phyloP scores from a whole-genome alignment of 306 rosid species.

The Carpinus fangiana region DNA sequence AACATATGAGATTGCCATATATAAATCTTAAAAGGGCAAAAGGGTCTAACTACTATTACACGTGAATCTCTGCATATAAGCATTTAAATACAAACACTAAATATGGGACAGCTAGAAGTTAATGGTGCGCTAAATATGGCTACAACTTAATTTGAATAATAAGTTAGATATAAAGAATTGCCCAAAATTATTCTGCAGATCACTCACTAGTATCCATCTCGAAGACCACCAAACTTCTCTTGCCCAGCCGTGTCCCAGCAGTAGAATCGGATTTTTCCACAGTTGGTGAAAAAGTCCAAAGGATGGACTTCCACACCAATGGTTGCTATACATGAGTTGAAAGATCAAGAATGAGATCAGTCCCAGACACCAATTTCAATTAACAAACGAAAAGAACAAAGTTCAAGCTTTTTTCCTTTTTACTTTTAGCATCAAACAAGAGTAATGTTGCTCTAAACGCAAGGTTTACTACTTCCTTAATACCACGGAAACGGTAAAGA shows the following conservation, averaged over 20 bases:
- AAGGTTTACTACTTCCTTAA: not conserved
- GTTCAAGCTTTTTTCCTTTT: not conserved
- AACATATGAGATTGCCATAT: not conserved
- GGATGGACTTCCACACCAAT: slow-evolving; percentile 87
- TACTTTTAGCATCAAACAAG: not conserved
- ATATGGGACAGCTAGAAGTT: too few relatives aligned
- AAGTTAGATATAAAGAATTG: not conserved
- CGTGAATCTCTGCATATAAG: not conserved
- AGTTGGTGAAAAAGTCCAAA: slow-evolving; percentile 73
- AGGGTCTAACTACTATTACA: not conserved
- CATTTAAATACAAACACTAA: not conserved
- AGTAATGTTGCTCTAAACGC: not conserved
- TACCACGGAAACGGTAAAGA: not conserved
- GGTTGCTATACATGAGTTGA: slow-evolving; percentile 45
- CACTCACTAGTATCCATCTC: slow-evolving; percentile 75
- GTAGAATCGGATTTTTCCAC: slow-evolving; percentile 71
- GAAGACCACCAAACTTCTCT: slow-evolving; percentile 75
- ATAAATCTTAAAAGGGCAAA: not conserved
- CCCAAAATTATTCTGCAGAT: not conserved
- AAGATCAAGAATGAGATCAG: not conserved
- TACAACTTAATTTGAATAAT: not conserved
- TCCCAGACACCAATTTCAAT: too few relatives aligned
- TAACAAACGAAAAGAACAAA: not conserved
- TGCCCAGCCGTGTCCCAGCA: slow-evolving; percentile 91
- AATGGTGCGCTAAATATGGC: not conserved